Percentiles rank a stretch among this genome's conserved stretches.
Evolutionary conservation across 176 grass and related monocot species (phyloP).

Genomic region (Avena sativa): DNA sequence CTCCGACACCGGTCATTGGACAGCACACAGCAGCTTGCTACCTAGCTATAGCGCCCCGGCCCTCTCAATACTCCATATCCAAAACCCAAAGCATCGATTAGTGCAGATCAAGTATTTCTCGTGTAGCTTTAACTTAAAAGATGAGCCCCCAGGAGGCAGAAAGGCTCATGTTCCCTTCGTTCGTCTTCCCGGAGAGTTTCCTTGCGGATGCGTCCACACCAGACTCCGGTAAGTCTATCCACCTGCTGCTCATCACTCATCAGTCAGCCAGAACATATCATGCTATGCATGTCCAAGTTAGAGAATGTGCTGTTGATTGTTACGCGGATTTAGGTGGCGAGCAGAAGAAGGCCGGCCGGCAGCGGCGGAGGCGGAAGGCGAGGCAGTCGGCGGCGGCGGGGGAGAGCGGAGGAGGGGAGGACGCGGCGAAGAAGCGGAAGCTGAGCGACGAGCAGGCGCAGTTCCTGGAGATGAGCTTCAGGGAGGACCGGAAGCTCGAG

Average conservation of each 20-base stretch:
- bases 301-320: not conserved
- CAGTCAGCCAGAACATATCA: too few relatives aligned
- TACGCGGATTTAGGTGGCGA: slow-evolving; percentile 30
- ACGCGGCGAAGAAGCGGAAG: slow-evolving; percentile 39
- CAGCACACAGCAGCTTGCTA: slow-evolving; percentile 2
- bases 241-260: not conserved
- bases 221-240: slow-evolving; percentile 27
- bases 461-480: slow-evolving; percentile 62
- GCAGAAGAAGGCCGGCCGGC: slow-evolving; percentile 57
- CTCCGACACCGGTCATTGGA: slow-evolving; percentile 20
- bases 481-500: slow-evolving; percentile 61
- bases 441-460: slow-evolving; percentile 62
- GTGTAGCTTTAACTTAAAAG: not conserved
- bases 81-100: not conserved
- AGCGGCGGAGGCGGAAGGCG: slow-evolving; percentile 59
- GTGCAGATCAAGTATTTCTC: slow-evolving; percentile 4
- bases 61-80: not conserved
- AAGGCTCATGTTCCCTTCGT: slow-evolving; percentile 53
- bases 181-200: slow-evolving; percentile 47
- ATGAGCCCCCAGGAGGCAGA: slow-evolving; percentile 60
- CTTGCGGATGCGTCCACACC: slow-evolving; percentile 33
- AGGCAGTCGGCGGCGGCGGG: not conserved
- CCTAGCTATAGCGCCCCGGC: not conserved
- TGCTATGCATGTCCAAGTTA: too few relatives aligned
- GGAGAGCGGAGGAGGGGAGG: not conserved